Percentiles rank a stretch among this genome's conserved stretches.
These are phyloP conservation scores for Neovahlkampfia damariscottae DNA, from an alignment of 78 protist species.

Conservation along the genomic window DNA sequence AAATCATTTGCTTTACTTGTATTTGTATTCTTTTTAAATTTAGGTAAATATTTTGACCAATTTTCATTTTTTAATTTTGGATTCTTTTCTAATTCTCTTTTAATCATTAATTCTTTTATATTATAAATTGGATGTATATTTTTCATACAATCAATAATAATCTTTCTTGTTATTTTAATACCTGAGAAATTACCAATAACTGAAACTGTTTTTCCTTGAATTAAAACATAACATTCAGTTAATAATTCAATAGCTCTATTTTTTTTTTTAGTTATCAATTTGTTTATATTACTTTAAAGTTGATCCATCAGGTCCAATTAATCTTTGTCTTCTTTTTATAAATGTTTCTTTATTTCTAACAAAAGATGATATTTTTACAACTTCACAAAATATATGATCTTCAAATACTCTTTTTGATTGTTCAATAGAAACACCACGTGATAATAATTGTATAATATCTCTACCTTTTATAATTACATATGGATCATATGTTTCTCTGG, in stretches of 20 bases:
- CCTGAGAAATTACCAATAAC: conserved; percentile 83
- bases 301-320: conserved; percentile 93
- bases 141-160: conserved; percentile 91
- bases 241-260: conserved; percentile 92
- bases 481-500: conserved; percentile 94
- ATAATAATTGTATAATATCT: conserved; percentile 80
- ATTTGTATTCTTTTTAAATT: conserved; percentile 87
- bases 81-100: conserved; percentile 83
- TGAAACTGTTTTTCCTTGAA: conserved; percentile 95
- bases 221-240: conserved; percentile 84
- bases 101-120: conserved; percentile 93
- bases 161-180: conserved; percentile 55
- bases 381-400: conserved; percentile 80
- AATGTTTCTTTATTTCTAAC: conserved; percentile 80
- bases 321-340: conserved; percentile 90
- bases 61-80: conserved; percentile 54
- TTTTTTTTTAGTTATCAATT: background rate
- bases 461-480: conserved; percentile 84
- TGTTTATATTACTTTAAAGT: too few species aligned
- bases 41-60: conserved; percentile 93
- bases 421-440: conserved; percentile 75
- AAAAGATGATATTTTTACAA: conserved; percentile 74
- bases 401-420: conserved; percentile 63
- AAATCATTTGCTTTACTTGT: conserved; percentile 10
- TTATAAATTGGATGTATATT: conserved; percentile 97